Evolutionary conservation across 2,329 filamentous ascomycete genomes (phyloP), one percentile per base, ranked within the genome.

Genomic region (Fusarium irregulare): DNA sequence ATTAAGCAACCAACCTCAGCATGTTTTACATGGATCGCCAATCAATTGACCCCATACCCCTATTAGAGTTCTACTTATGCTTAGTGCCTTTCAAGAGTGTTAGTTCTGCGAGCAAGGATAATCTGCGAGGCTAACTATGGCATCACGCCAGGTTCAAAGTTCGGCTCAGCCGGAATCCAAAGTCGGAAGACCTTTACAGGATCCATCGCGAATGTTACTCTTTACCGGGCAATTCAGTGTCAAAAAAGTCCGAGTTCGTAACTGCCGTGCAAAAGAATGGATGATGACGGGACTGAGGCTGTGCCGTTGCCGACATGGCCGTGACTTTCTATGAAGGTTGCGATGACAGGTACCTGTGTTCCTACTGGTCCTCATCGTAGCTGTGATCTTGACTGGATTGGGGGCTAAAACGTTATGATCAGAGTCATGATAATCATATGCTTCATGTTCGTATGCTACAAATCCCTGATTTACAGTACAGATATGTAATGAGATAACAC

Each of bases 161-260:
- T 65, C 62, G 62, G 62, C 62, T 65, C 46, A 60, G 42, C 50
- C 62, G 60, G 62, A 42, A 65, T 23, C 20, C 21, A 34, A 42
- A 42, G 9, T 51, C 60, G 25, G 14, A 5, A 51, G 60, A 46
- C 6, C 16, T 16, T 6, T 18, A 20, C 27, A 34, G n/a, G 60
- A 25, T 20, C 60, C 60, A 23, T 41, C 14, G 9, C 5, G 20
- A 32, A 41, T 50, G 40, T 28, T 41, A 64, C 60, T 41, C 16
- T 7, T 12, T 45, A 18, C 27, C 51, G 62, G 21, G n/a, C 21
- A 28, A 10, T 37, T 18, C 12, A 14, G 6, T 10, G 12, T 28
- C 14, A 27, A 14, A 14, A 27, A 25, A n/a, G 12, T 21, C 40
- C 34, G 20, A 16, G 7, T 21, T 34, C 4, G 21, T 34, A 11